Percentiles rank a stretch among this genome's conserved stretches.
Conservation (phyloP, 192 early-diverging fungal genomes). For the Blastocladiella britannica region DNA sequence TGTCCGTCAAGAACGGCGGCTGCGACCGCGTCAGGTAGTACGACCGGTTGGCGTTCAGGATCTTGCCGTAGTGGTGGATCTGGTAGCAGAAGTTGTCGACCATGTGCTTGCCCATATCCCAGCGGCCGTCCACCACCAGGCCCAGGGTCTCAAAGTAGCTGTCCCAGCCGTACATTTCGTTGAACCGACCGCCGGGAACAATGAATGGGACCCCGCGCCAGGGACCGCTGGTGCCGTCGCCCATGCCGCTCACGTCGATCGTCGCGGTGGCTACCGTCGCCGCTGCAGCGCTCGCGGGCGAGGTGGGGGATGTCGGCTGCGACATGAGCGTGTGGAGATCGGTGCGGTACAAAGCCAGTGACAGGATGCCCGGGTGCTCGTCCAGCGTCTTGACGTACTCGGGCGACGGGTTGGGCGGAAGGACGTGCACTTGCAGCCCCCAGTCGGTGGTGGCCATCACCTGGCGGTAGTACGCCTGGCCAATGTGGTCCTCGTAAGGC, state of each 20-base stretch:
- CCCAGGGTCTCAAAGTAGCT: slow-evolving; percentile 85
- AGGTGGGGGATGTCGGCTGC: slow-evolving; percentile 17
- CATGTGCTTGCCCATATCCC: slow-evolving; percentile 78
- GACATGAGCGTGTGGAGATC: slow-evolving; percentile 6
- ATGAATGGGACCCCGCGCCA: slow-evolving; percentile 75
- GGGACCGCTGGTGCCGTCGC: slow-evolving; percentile 23
- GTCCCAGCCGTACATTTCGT: slow-evolving; percentile 99
- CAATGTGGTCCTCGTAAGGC: slow-evolving; percentile 55
- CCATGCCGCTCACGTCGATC: slow-evolving; percentile 8
- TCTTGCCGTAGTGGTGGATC: slow-evolving; percentile 95
- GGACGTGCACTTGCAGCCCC: slow-evolving; percentile 49
- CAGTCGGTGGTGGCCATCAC: slow-evolving; percentile 42
- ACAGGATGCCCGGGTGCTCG: slow-evolving; percentile 68
- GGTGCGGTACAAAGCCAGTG: slow-evolving; percentile 40
- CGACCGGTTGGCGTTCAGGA: slow-evolving; percentile 91
- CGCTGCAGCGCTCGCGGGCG: no score
- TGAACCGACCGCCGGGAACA: slow-evolving; percentile 95
- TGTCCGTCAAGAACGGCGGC: slow-evolving; percentile 94
- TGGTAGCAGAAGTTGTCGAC: slow-evolving; percentile 95
- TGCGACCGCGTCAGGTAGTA: slow-evolving; percentile 95
- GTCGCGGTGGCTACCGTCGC: neutral
- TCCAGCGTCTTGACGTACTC: slow-evolving; percentile 82
- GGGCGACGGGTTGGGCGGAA: slow-evolving; percentile 72
- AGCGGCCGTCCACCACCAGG: slow-evolving; percentile 60
- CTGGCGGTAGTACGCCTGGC: slow-evolving; percentile 55